Percentiles rank a stretch among this genome's conserved stretches.
Evolutionary conservation across 169 alveolate genomes (phyloP).

Genomic region (Cryptosporidium xiaoi): DNA sequence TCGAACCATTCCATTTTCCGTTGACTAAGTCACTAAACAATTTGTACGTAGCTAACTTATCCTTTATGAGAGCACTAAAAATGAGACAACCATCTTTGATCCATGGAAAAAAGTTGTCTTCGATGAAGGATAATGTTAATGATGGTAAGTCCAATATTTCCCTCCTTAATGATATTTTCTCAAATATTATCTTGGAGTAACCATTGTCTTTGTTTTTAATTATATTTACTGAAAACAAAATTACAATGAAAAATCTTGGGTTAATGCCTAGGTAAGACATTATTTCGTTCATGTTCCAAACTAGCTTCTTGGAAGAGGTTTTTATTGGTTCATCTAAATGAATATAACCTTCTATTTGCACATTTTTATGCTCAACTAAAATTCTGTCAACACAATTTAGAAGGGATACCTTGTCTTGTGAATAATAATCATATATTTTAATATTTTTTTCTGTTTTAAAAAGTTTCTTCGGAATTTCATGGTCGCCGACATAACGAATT

Average conservation of each 20-base stretch:
- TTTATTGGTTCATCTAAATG: slow-evolving; percentile 4
- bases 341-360: slow-evolving; percentile 22
- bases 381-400: neutral
- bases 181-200: slow-evolving; percentile 2
- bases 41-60: neutral
- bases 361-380: neutral
- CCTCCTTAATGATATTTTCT: slow-evolving; percentile 23
- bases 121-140: neutral
- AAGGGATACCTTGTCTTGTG: slow-evolving; percentile 12
- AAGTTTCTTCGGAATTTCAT: neutral
- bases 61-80: neutral
- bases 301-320: neutral
- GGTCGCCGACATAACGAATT: neutral
- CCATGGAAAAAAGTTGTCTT: neutral
- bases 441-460: neutral
- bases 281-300: slow-evolving; percentile 37
- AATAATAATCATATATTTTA: neutral
- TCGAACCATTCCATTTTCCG: neutral
- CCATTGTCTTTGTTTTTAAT: neutral
- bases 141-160: slow-evolving; percentile 16
- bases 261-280: slow-evolving; percentile 6
- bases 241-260: slow-evolving; percentile 19
- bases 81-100: neutral
- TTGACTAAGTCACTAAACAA: slow-evolving; percentile 7
- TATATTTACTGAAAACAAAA: neutral